Evolutionary conservation across 1,284 basidiomycete genomes (phyloP).

Genomic region (Irpex rosettiformis): DNA sequence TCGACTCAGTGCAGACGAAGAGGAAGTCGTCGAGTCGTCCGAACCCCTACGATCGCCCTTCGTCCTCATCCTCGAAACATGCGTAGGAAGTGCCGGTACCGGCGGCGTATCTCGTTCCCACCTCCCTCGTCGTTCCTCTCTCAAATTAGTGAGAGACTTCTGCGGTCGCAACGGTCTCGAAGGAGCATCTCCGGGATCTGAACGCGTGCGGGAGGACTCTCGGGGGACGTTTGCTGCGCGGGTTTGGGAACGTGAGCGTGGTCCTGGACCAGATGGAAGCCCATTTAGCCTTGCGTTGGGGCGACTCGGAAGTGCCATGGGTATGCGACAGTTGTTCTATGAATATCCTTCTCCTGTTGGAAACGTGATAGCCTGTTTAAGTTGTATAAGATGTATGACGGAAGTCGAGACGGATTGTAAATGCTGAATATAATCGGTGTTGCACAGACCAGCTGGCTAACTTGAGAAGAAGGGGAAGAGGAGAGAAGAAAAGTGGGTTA

Average conservation of each 20-base stretch:
- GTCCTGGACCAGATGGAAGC: constrained; percentile 24
- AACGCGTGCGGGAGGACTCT: constrained; percentile 18
- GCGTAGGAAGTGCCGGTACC: constrained; percentile 23
- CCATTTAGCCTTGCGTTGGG: constrained; percentile 21
- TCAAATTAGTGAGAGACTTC: constrained; percentile 25
- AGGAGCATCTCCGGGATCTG: constrained; percentile 15
- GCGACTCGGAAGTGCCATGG: constrained; percentile 25
- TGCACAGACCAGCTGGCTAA: constrained; percentile 16
- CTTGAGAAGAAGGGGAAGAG: not conserved
- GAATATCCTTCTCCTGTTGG: not conserved
- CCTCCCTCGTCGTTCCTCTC: constrained; percentile 8
- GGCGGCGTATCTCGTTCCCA: constrained; percentile 9
- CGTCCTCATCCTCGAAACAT: constrained; percentile 5
- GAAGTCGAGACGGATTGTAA: not conserved
- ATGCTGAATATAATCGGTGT: not conserved
- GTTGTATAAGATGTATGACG: not conserved
- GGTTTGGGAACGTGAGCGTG: constrained; percentile 22
- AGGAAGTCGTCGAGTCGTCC: constrained; percentile 3
- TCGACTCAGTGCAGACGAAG: not conserved
- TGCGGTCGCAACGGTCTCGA: constrained; percentile 22
- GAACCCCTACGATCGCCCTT: constrained; percentile 6
- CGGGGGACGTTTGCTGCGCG: constrained; percentile 23
- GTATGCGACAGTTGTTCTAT: not conserved
- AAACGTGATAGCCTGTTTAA: not conserved
- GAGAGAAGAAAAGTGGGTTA: not conserved